Evolutionary conservation across 441 rosid genomes (phyloP).

Genomic region (Daphne laureola): DNA sequence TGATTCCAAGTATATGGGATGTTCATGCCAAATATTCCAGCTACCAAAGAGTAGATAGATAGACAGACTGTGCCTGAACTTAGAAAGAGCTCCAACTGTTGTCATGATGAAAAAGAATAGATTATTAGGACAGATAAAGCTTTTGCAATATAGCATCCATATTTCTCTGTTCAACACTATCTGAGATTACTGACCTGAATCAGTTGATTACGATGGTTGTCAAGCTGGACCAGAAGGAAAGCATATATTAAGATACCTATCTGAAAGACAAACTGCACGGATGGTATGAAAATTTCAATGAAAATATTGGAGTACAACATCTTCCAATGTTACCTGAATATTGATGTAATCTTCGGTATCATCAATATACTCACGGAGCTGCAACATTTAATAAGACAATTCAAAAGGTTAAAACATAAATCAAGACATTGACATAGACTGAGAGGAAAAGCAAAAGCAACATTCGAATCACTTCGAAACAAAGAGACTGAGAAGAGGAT

Average conservation of each 20-base stretch:
- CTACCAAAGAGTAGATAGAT: slow-evolving; percentile 60
- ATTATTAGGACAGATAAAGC: too few relatives aligned
- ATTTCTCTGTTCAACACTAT: too few relatives aligned
- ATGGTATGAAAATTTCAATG: neutral
- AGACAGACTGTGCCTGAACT: slow-evolving; percentile 67
- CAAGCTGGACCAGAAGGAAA: slow-evolving; percentile 45
- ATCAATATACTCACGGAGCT: slow-evolving; percentile 87
- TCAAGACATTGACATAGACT: slow-evolving; percentile 4
- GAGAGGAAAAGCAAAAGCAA: too few relatives aligned
- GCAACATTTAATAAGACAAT: slow-evolving; percentile 23
- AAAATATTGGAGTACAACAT: slow-evolving; percentile 2
- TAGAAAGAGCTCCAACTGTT: slow-evolving; percentile 74
- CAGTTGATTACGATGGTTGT: slow-evolving; percentile 92
- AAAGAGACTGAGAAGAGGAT: too few relatives aligned
- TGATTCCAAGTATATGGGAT: slow-evolving; percentile 79
- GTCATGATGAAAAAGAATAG: slow-evolving; percentile 1
- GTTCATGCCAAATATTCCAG: slow-evolving; percentile 81
- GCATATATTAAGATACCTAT: slow-evolving; percentile 5
- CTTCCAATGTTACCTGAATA: slow-evolving; percentile 46
- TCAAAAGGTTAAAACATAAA: too few relatives aligned
- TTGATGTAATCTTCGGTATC: slow-evolving; percentile 94
- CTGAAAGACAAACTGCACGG: neutral
- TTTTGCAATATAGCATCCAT: neutral
- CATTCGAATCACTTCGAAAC: too few relatives aligned
- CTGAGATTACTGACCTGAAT: slow-evolving; percentile 49